Percentiles rank a stretch among this genome's conserved stretches.
These are phyloP conservation scores for Rosa multiflora DNA, from an alignment of 306 rosid species.

Conservation along the genomic window DNA sequence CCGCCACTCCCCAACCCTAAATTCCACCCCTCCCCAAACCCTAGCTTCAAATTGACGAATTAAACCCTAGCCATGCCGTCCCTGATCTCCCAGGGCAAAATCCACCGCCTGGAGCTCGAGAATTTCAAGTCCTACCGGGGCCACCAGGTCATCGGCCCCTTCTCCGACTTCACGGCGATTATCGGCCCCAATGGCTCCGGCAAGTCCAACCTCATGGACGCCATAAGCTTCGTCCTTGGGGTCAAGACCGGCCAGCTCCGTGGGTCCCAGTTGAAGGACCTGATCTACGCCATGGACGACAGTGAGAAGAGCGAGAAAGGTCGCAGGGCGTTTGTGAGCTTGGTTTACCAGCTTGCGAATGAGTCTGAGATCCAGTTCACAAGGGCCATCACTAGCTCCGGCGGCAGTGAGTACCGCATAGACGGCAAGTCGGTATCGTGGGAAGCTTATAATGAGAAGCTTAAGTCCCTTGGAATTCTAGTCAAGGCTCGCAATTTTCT, in stretches of 20 bases:
- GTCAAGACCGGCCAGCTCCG: slow-evolving; percentile 94
- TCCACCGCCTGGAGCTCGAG: slow-evolving; percentile 80
- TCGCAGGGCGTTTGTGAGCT: slow-evolving; percentile 73
- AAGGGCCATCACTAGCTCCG: slow-evolving; percentile 70
- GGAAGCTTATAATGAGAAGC: slow-evolving; percentile 70
- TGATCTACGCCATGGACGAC: slow-evolving; percentile 90
- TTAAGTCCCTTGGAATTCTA: slow-evolving; percentile 82
- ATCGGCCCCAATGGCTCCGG: slow-evolving; percentile 98
- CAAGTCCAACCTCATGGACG: slow-evolving; percentile 98
- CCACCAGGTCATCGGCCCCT: slow-evolving; percentile 79
- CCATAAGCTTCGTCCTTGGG: slow-evolving; percentile 96
- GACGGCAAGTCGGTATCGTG: slow-evolving; percentile 64
- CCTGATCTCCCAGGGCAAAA: slow-evolving; percentile 74
- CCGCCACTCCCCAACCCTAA: not conserved
- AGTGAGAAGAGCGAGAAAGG: slow-evolving; percentile 89
- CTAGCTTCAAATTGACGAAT: slow-evolving; percentile 22
- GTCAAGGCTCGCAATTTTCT: slow-evolving; percentile 98
- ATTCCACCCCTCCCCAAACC: not conserved
- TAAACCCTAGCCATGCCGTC: slow-evolving; percentile 70
- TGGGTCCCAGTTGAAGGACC: slow-evolving; percentile 94
- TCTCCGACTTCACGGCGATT: slow-evolving; percentile 90
- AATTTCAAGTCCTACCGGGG: slow-evolving; percentile 98
- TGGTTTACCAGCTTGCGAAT: slow-evolving; percentile 75
- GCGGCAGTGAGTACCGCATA: slow-evolving; percentile 84
- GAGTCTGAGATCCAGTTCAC: slow-evolving; percentile 78